Evolutionary conservation across 78 protist genomes (phyloP).

Genomic region (Bodo saltans): DNA sequence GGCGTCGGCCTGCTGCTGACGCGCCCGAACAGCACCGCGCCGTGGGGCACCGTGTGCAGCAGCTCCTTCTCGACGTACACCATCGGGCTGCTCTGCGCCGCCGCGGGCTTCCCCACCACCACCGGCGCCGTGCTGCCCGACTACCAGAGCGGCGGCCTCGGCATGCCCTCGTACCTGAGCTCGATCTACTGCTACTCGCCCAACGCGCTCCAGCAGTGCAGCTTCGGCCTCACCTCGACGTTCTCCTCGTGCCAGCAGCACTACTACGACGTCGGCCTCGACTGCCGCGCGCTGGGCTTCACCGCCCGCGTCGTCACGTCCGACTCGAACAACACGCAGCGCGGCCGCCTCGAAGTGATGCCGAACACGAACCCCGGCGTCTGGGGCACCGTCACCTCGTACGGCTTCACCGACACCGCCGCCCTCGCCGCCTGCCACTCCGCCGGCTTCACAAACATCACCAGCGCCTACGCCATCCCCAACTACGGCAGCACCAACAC

Average conservation of each 20-base stretch:
- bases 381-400: not conserved
- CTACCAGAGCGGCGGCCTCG: not conserved
- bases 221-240: not conserved
- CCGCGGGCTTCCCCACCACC: not conserved
- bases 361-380: too few species aligned
- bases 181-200: not conserved
- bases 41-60: conserved; percentile 1
- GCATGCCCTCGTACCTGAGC: not conserved
- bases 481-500: too few species aligned
- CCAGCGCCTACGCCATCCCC: not conserved
- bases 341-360: too few species aligned
- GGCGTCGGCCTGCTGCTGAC: not conserved
- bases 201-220: not conserved
- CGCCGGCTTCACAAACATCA: not conserved
- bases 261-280: not conserved
- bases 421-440: not conserved
- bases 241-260: not conserved
- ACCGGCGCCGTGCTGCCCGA: not conserved
- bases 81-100: not conserved
- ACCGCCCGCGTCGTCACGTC: too few species aligned
- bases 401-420: not conserved
- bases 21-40: not conserved
- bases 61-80: not conserved
- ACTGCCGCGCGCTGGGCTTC: not conserved
- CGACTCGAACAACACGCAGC: too few species aligned